A percentile compares a stretch with the other conserved stretches of the same genome.
These are phyloP conservation scores for Aspergillus sp. DNA, from an alignment of 2,329 filamentous ascomycete genomes.

Conservation along the genomic window DNA sequence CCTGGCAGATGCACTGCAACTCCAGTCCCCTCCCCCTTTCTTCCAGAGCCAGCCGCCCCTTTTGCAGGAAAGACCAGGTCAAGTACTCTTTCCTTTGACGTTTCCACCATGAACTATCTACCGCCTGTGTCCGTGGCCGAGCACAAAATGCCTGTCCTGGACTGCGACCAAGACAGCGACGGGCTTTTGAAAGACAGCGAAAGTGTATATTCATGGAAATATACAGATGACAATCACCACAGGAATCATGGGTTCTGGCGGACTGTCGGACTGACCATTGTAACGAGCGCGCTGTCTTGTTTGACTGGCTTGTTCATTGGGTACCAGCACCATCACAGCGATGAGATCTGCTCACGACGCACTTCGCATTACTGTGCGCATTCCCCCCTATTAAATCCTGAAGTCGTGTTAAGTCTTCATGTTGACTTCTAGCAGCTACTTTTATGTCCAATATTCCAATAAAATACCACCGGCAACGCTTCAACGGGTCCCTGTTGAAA, in stretches of 20 bases:
- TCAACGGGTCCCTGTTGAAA: slow-evolving; percentile 59
- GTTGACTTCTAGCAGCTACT: slow-evolving; percentile 25
- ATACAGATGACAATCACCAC: neutral
- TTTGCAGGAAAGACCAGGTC: too few species aligned
- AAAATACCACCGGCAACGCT: slow-evolving; percentile 43
- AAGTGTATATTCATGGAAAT: neutral
- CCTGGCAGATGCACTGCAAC: neutral
- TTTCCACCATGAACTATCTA: neutral
- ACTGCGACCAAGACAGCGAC: neutral
- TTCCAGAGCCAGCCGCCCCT: neutral
- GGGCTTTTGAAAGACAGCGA: slow-evolving; percentile 9
- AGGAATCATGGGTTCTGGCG: neutral
- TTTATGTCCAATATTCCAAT: slow-evolving; percentile 43
- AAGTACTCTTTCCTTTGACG: too few species aligned
- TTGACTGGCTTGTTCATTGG: slow-evolving; percentile 19
- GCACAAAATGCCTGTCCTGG: slow-evolving; percentile 2
- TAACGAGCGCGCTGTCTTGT: slow-evolving; percentile 18
- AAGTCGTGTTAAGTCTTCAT: too few species aligned
- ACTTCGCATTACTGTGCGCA: slow-evolving; percentile 26
- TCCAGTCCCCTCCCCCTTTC: neutral
- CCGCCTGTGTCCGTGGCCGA: neutral
- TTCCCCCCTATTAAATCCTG: neutral
- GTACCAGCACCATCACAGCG: slow-evolving; percentile 14
- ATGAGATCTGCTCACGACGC: slow-evolving; percentile 23
- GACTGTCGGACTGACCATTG: slow-evolving; percentile 15